Base-by-base conservation (phyloP, 2,329 filamentous ascomycete species). In the Phyllosticta citribraziliensis region DNA sequence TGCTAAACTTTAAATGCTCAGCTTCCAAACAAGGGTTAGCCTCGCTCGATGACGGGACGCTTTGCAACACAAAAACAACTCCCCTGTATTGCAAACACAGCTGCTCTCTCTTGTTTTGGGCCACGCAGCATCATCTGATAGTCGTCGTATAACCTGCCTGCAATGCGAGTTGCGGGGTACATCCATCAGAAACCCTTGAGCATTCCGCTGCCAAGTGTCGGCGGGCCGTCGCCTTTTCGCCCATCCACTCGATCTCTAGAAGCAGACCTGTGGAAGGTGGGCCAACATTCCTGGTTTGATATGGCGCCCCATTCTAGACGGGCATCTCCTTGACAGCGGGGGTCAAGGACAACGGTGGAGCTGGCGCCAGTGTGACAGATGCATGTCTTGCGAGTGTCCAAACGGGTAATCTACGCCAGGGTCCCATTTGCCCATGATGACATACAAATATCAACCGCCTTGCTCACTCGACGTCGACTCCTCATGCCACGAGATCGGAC, bases 161-260 rank as follows among this genome's bases (percentile, higher is more conserved):
- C 40, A 47, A n/a, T 47, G 40, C 40, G 40, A 47, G 40, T 47
- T n/a, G 17, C n/a, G 40, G 40, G 40, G 40, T n/a, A n/a, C 40
- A n/a, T 14, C n/a, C 40, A 47, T n/a, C 40, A 3, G 40, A n/a
- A 12, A 17, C 40, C 17, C 40, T 47, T n/a, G 40, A 47, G n/a
- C 40, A n/a, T 47, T 47, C 40, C 40, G 6, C 14, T 14, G 40
- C 40, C 40, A 47, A 5, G 40, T 47, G 40, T 47, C 2, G 51
- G 51, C 57, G 57, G 57, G 52, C 57, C 57, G 57, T 55, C 47
- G 30, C 57, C 51, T 55, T 55, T 47, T 51, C 33, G 50, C 30
- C 52, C 57, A 19, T 25, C 57, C 57, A 59, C 50, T 59, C 14
- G 22, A 22, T 40, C 52, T 10, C 33, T 11, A 14, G 24, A 27